Percentiles rank a stretch among this genome's conserved stretches.
Conservation (phyloP, 164 flowering plant genomes). For the Cinnamomum chago region DNA sequence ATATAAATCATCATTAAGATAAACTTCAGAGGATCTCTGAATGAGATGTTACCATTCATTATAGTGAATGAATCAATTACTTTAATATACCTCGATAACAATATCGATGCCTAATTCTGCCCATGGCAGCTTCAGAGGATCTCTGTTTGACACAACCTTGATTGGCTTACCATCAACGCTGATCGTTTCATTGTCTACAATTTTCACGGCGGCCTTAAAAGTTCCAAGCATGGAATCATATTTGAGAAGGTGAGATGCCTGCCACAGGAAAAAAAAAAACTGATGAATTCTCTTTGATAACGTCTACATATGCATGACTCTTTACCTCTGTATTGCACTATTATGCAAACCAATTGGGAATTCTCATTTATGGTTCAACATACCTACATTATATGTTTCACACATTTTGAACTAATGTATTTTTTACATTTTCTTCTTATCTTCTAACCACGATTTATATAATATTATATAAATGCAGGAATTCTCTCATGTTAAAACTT, state of each 20-base stretch:
- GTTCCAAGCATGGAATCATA: slow-evolving; percentile 95
- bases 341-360: too few relatives aligned
- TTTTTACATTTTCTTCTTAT: too few relatives aligned
- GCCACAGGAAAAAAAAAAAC: slow-evolving; percentile 1
- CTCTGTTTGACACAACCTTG: slow-evolving; percentile 93
- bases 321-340: too few relatives aligned
- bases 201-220: slow-evolving; percentile 90
- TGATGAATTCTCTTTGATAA: too few relatives aligned
- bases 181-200: slow-evolving; percentile 72
- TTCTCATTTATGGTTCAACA: too few relatives aligned
- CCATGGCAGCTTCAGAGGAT: slow-evolving; percentile 96
- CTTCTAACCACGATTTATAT: too few relatives aligned
- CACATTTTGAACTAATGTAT: too few relatives aligned
- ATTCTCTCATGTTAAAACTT: too few relatives aligned
- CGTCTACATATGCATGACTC: too few relatives aligned
- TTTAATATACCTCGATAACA: slow-evolving; percentile 74
- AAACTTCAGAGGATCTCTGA: not conserved
- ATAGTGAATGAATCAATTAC: not conserved
- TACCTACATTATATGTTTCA: too few relatives aligned
- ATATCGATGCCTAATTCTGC: slow-evolving; percentile 96
- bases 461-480: too few relatives aligned
- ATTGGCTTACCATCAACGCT: slow-evolving; percentile 86
- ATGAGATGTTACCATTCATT: not conserved
- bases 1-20: too few relatives aligned
- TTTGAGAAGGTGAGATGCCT: slow-evolving; percentile 98